Base-by-base conservation (phyloP, 371 early-diverging fungal genomes). In the Mucor ambiguus region DNA sequence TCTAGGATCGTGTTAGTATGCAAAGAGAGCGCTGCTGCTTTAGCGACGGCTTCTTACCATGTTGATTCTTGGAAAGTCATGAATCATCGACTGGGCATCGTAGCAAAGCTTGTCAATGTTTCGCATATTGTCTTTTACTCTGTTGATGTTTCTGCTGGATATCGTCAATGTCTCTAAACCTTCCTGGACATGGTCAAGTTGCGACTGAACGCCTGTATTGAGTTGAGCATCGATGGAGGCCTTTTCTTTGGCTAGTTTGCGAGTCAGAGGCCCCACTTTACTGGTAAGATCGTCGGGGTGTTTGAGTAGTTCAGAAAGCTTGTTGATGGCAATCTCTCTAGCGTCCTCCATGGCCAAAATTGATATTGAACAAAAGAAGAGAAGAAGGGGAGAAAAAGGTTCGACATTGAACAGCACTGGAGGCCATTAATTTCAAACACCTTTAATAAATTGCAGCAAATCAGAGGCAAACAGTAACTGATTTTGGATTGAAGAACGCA, bases 251-350 rank as follows among this genome's bases (percentile, higher is more conserved):
- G 90, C 87, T 41, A 96, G 82, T 71, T 93, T 93, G 55, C 91
- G 87, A 48, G 91, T 89, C 24, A 96, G 68, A 5, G 88, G 84
- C 26, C 84, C 87, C 10, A 96, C 87, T 76, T 94, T 95, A 74
- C 87, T 89, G 37, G 89, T 90, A 20, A 98, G 85, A 78, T 98
- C 98, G 77, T 98, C 98, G 6, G 97, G 98, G 81, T 96, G 96
- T 60, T 89, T 88, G 35, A 93, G 78, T 66, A 90, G 67, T 57
- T 87, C 90, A 1, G 87, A 79, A 20, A 91, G 60, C 52, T 79
- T 82, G 20, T 73, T 72, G 18, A 86, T 69, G 3, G 86, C 86
- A 32, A 73, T 67, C 58, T 86, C 84, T 63, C 78, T 69, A n/a
- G 84, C 80, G 67, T 83, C 84, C 57, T 81, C 84, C 83, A 82